Conservation (phyloP, 768 basidiomycete species). For the Russula sp. region DNA sequence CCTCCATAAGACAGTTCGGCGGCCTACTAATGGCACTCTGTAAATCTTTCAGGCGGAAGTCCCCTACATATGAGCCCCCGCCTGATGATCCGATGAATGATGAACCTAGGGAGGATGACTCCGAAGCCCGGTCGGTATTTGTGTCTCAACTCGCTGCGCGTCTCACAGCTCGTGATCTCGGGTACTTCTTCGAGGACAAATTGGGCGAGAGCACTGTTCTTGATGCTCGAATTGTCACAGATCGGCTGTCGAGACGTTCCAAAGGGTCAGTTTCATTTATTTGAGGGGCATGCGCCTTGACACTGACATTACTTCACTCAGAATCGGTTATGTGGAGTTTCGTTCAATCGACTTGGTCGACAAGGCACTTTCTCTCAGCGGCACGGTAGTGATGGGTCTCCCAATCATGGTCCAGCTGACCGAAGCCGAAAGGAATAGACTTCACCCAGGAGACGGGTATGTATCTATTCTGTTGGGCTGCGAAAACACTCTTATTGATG, state of each 20-base stretch:
- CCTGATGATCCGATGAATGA: constrained; percentile 71
- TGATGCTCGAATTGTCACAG: constrained; percentile 95
- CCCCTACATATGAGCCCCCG: constrained; percentile 64
- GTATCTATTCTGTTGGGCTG: constrained; percentile 26
- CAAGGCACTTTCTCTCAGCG: constrained; percentile 82
- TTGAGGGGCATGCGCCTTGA: not conserved
- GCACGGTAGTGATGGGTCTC: constrained; percentile 96
- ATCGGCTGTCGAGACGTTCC: constrained; percentile 90
- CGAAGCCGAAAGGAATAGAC: constrained; percentile 90
- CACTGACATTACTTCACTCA: not conserved
- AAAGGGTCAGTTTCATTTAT: constrained; percentile 69
- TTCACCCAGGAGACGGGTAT: constrained; percentile 84
- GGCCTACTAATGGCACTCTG: not conserved
- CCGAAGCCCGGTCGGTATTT: constrained; percentile 97
- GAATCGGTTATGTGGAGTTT: constrained; percentile 98
- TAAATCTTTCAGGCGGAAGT: constrained; percentile 47
- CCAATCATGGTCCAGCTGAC: constrained; percentile 96
- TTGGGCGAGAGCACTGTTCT: constrained; percentile 90
- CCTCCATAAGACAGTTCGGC: constrained; percentile 11
- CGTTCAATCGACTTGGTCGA: constrained; percentile 85
- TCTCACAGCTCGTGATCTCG: constrained; percentile 93
- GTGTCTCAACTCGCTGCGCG: constrained; percentile 97
- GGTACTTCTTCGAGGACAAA: constrained; percentile 98
- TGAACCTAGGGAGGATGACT: constrained; percentile 91
- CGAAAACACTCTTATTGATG: constrained; percentile 16